Percentiles rank a stretch among this genome's conserved stretches.
Evolutionary conservation across 75 land plant species (phyloP).

Genomic region (Chamaecyparis obtusa): DNA sequence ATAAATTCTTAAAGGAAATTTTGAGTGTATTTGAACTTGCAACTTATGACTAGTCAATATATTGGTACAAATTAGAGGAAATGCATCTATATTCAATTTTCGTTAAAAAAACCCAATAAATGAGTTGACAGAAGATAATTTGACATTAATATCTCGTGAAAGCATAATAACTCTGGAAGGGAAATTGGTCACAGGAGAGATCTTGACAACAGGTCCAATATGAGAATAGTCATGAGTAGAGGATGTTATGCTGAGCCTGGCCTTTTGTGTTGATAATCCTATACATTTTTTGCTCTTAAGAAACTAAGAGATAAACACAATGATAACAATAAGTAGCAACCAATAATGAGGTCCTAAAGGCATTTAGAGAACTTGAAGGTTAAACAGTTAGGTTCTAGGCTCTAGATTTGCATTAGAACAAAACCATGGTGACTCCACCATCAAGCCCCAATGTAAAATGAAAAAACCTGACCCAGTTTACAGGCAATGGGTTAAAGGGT

Average conservation of each 20-base stretch:
- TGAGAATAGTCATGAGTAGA: not conserved
- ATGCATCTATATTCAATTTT: too few relatives aligned
- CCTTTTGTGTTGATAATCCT: not conserved
- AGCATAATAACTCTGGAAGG: not conserved
- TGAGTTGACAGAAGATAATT: not conserved
- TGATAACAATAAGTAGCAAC: not conserved
- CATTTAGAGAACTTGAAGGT: too few relatives aligned
- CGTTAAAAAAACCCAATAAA: not conserved
- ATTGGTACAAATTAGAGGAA: not conserved
- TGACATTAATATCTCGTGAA: not conserved
- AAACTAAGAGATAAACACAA: too few relatives aligned
- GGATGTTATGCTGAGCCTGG: not conserved
- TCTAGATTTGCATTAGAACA: too few relatives aligned
- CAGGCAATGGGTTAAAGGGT: too few relatives aligned
- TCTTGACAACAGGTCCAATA: not conserved
- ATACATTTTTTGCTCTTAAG: not conserved
- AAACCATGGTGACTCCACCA: too few relatives aligned
- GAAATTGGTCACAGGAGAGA: too few relatives aligned
- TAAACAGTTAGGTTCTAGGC: too few relatives aligned
- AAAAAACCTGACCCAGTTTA: too few relatives aligned
- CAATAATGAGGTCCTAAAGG: too few relatives aligned
- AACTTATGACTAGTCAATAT: not conserved
- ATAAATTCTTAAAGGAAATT: not conserved
- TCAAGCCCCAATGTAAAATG: too few relatives aligned
- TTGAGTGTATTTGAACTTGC: not conserved